These are phyloP conservation scores for Periconia sp. DNA, from an alignment of 2,329 filamentous ascomycete species.

Conservation along the genomic window DNA sequence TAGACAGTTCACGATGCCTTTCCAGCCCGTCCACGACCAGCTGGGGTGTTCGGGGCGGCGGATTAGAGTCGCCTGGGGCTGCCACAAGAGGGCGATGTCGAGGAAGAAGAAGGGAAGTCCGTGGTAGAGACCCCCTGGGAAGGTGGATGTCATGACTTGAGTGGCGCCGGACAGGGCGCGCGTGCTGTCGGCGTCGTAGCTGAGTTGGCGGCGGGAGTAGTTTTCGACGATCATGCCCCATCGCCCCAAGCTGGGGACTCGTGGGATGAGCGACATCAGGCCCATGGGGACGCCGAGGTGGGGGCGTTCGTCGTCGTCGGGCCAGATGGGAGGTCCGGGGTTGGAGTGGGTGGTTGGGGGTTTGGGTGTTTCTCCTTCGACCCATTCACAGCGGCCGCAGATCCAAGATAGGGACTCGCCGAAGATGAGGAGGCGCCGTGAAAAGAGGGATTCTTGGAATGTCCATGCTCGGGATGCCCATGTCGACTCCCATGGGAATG, in stretches of 20 bases:
- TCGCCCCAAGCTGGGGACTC: conserved; percentile 1
- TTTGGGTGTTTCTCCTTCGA: neutral
- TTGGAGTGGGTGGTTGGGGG: too few relatives aligned
- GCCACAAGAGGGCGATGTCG: conserved; percentile 17
- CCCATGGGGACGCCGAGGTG: conserved; percentile 10
- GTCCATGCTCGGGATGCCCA: conserved; percentile 12
- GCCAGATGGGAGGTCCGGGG: neutral
- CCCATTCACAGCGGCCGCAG: conserved; percentile 3
- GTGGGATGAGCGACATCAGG: conserved; percentile 6
- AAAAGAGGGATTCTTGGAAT: conserved; percentile 15
- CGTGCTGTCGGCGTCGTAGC: conserved; percentile 1
- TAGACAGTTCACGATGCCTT: conserved; percentile 1
- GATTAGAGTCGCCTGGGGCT: neutral
- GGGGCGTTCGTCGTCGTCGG: conserved; percentile 2
- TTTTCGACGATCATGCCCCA: conserved; percentile 9
- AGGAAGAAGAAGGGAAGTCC: conserved; percentile 19
- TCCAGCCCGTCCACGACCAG: conserved; percentile 12
- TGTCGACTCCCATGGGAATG: neutral
- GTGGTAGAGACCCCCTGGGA: conserved; percentile 12
- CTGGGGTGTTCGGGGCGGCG: conserved; percentile 2
- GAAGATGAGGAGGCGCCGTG: conserved; percentile 10
- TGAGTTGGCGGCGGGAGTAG: conserved; percentile 4
- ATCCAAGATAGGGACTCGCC: conserved; percentile 6
- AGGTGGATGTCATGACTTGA: conserved; percentile 5
- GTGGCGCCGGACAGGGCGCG: conserved; percentile 13